Evolutionary conservation across 495 filamentous ascomycete genomes (phyloP).

Genomic region (Annulohypoxylon maeteangense): DNA sequence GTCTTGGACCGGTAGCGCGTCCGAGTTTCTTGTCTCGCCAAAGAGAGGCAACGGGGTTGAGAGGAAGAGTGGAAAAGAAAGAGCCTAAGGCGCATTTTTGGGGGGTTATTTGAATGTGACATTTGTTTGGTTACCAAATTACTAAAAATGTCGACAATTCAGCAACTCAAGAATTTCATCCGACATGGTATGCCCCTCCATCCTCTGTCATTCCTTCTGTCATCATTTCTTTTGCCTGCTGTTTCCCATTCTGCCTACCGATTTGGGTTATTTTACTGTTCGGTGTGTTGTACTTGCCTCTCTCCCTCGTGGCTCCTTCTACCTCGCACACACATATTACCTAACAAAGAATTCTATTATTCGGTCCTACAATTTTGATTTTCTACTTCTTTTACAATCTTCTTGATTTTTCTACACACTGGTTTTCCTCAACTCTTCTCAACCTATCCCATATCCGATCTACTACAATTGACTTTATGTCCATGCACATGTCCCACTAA

Average conservation of each 20-base stretch:
- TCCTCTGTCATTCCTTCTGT: conserved; percentile 7
- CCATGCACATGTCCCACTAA: conserved; percentile 45
- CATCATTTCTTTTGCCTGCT: conserved; percentile 9
- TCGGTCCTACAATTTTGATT: not conserved
- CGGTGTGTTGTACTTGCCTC: conserved; percentile 18
- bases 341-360: not conserved
- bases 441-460: not conserved
- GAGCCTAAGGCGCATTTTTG: conserved; percentile 16
- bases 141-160: conserved; percentile 77
- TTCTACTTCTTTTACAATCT: not conserved
- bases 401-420: not conserved
- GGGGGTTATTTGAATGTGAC: conserved; percentile 27
- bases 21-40: conserved; percentile 30
- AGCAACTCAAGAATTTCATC: conserved; percentile 92
- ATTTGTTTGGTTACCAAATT: conserved; percentile 17
- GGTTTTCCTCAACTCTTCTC: not conserved
- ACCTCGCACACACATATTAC: not conserved
- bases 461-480: not conserved
- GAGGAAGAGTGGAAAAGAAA: conserved; percentile 15
- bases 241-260: conserved; percentile 15
- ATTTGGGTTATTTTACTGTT: conserved; percentile 5
- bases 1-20: conserved; percentile 25
- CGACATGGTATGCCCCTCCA: conserved; percentile 74
- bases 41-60: conserved; percentile 18
- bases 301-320: not conserved